phyloP scores from a whole-genome alignment of 768 basidiomycete genomes.

The Hydnum rufescens region DNA sequence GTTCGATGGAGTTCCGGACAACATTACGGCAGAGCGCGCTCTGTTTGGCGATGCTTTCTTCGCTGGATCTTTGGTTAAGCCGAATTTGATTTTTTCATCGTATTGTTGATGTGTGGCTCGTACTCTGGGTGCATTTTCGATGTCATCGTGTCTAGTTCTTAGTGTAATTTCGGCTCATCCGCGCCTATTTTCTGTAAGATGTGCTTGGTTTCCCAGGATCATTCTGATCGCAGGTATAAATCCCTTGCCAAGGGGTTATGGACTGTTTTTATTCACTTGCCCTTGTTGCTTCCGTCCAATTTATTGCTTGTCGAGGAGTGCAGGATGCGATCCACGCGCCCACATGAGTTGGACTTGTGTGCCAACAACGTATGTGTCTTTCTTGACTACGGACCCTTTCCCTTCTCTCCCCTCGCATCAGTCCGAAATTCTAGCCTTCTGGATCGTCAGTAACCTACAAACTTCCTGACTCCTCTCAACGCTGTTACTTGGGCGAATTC shows the following conservation, averaged over 20 bases:
- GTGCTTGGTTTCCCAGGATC: constrained; percentile 59
- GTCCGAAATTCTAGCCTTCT: background rate
- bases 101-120: constrained; percentile 32
- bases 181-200: constrained; percentile 25
- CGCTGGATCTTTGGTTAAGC: constrained; percentile 41
- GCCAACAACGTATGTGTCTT: constrained; percentile 17
- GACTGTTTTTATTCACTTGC: constrained; percentile 20
- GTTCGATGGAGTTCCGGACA: constrained; percentile 25
- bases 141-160: too few relatives aligned
- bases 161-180: background rate
- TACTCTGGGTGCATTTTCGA: background rate
- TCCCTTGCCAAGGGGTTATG: constrained; percentile 22
- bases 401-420: background rate
- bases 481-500: too few relatives aligned
- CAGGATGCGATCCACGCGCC: constrained; percentile 57
- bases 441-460: too few relatives aligned
- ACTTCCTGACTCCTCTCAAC: too few relatives aligned
- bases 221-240: constrained; percentile 28
- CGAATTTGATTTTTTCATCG: constrained; percentile 61
- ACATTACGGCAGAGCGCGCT: constrained; percentile 31
- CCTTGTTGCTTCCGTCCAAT: constrained; percentile 21
- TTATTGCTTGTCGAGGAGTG: constrained; percentile 50
- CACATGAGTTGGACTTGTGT: constrained; percentile 43
- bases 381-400: background rate
- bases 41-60: constrained; percentile 47